phyloP scores from a whole-genome alignment of 2,329 filamentous ascomycete species.

The Arachnopeziza araneosa region DNA sequence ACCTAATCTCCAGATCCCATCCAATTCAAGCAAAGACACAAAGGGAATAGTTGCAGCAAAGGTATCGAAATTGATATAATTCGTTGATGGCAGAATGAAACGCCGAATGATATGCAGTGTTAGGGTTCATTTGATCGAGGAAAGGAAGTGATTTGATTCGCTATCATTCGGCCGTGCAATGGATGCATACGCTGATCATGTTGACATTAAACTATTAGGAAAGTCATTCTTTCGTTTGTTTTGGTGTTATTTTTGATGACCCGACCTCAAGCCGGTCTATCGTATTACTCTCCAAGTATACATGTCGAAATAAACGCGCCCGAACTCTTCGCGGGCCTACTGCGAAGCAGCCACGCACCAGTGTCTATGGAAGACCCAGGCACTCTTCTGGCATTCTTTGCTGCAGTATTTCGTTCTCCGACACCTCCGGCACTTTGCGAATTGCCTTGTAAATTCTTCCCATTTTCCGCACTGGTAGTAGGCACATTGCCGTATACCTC shows the following conservation, averaged over 20 bases:
- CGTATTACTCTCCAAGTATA: constrained; percentile 5
- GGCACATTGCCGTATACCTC: constrained; percentile 93
- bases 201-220: constrained; percentile 24
- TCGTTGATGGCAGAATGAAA: constrained; percentile 11
- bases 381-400: constrained; percentile 98
- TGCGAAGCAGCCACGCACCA: constrained; percentile 77
- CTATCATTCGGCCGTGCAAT: constrained; percentile 16
- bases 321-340: constrained; percentile 6
- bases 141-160: constrained; percentile 4
- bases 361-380: constrained; percentile 96
- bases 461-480: constrained; percentile 98
- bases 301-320: not conserved
- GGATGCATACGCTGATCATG: constrained; percentile 16
- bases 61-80: constrained; percentile 17
- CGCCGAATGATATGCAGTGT: constrained; percentile 20
- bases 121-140: not conserved
- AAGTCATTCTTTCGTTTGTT: constrained; percentile 16
- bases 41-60: constrained; percentile 15
- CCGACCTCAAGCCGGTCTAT: constrained; percentile 11
- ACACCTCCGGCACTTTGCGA: constrained; percentile 95
- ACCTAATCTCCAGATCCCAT: not conserved
- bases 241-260: not conserved
- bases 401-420: constrained; percentile 98
- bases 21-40: not conserved
- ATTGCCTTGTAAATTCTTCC: constrained; percentile 95